Percentiles rank a stretch among this genome's conserved stretches.
These are phyloP conservation scores for Globisporangium orthogonon DNA, from an alignment of 352 stramenopile genomes.

Conservation along the genomic window DNA sequence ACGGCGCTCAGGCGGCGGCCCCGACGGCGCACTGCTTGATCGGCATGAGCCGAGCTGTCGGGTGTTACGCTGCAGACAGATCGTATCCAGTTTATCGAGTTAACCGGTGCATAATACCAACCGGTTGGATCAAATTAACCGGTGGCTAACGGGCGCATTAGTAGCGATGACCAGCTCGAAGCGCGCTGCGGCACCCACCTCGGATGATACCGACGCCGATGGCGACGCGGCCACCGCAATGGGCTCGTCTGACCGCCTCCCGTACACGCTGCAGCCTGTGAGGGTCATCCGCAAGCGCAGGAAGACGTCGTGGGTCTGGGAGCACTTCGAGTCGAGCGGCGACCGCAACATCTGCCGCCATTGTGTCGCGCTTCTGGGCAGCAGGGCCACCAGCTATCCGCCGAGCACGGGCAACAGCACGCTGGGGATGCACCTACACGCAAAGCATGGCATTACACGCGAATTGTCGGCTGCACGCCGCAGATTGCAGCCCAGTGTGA, in stretches of 20 bases:
- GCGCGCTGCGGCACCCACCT: no score
- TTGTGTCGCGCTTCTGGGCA: neutral
- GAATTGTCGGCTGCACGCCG: neutral
- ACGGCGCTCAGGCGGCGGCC: no score
- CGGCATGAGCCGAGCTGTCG: no score
- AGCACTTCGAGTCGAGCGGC: conserved; percentile 7
- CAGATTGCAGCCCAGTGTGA: neutral
- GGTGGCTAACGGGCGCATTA: no score
- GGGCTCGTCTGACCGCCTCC: neutral
- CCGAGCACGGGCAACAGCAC: conserved; percentile 6
- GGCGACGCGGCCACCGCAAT: no score
- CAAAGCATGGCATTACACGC: conserved; percentile 9
- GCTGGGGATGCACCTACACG: conserved; percentile 8
- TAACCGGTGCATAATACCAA: no score
- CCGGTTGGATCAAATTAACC: no score
- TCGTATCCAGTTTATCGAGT: no score
- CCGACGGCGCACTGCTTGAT: no score
- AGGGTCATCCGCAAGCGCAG: conserved; percentile 8
- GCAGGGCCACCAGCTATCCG: conserved; percentile 4
- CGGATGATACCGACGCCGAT: no score
- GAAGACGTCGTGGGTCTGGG: conserved; percentile 12
- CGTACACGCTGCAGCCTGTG: conserved; percentile 6
- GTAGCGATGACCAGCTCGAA: no score
- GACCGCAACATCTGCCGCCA: neutral
- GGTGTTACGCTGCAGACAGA: no score